Evolutionary conservation across 345 rosid genomes (phyloP), one percentile per base, ranked within the genome.

Genomic region (Boechera stricta): DNA sequence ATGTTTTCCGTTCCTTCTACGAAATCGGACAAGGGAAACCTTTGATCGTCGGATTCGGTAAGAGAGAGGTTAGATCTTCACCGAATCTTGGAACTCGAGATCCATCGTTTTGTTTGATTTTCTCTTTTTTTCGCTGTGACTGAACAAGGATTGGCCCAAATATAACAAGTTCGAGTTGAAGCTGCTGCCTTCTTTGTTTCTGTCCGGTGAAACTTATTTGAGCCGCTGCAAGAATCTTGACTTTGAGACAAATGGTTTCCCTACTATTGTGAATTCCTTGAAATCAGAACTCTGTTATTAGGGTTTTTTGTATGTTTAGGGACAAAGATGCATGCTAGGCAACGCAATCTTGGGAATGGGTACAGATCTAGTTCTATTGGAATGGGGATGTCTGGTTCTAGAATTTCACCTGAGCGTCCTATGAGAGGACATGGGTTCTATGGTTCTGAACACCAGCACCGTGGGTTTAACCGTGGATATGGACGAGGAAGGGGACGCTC

Each of bases 261-360:
- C 24, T 44, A 21, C 35, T 18, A 51, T 48, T 71, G 52, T 64
- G 76, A 48, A 45, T 74, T 66, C 49, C 21, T 73, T 28, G 13
- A 26, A 36, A 15, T 68, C 44, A 64, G 28, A 29, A 10, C 15
- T 35, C 9, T 35, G 9, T 57, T 54, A 7, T 26, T 67, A 49
- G 38, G 72, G 3, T 9, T 35, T 9, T 26, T 67, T 58, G 7
- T 45, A 42, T 36, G 36, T 13, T 51, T 29, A 7, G 16, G 66
- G 39, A n/a, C 54, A 41, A 3, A 82, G 64, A 95, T 92, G 99
- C 96, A 95, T 79, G 84, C 89, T 35, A 87, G 96, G 77, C 98
- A 91, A 80, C 85, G 98, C 33, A 92, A 86, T 80, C 86, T 93
- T 55, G 98, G 98, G 79, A 88, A 88, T 86, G 98, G 96, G 58